Evolutionary conservation across 2,329 filamentous ascomycete species (phyloP).

Genomic region (Pseudogymnoascus sp.): DNA sequence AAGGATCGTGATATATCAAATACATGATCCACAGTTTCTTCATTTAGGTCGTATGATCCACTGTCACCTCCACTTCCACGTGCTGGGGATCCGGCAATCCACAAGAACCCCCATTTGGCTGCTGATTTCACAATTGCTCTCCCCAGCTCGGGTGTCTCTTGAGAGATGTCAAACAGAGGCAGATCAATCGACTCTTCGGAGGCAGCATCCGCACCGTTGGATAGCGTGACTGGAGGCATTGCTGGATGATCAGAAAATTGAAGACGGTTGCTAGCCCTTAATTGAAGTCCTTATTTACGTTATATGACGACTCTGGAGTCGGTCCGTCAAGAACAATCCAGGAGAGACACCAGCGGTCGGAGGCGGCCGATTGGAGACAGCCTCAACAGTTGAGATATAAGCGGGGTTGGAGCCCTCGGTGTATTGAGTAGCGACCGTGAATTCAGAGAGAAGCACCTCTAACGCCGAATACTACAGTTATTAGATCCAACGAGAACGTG

Average conservation of each 20-base stretch:
- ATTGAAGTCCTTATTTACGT: not conserved
- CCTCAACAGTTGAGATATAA: not conserved
- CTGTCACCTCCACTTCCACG: not conserved
- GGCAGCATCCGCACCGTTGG: not conserved
- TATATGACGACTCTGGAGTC: not conserved
- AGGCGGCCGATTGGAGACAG: not conserved
- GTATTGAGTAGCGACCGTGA: not conserved
- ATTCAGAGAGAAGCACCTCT: not conserved
- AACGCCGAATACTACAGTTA: not conserved
- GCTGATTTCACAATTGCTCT: not conserved
- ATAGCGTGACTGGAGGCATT: not conserved
- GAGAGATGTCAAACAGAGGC: constrained; percentile 5
- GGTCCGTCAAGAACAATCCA: not conserved
- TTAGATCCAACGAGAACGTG: not conserved
- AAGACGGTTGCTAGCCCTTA: not conserved
- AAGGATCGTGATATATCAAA: not conserved
- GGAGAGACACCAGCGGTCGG: not conserved
- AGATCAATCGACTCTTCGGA: not conserved
- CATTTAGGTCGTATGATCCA: not conserved
- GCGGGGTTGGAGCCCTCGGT: not conserved
- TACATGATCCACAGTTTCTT: not conserved
- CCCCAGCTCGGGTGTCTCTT: not conserved
- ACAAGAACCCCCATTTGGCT: not conserved
- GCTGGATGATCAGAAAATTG: not conserved
- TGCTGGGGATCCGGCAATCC: not conserved